These are phyloP conservation scores for Adansonia gregorii DNA, from an alignment of 441 rosid species.

Conservation along the genomic window DNA sequence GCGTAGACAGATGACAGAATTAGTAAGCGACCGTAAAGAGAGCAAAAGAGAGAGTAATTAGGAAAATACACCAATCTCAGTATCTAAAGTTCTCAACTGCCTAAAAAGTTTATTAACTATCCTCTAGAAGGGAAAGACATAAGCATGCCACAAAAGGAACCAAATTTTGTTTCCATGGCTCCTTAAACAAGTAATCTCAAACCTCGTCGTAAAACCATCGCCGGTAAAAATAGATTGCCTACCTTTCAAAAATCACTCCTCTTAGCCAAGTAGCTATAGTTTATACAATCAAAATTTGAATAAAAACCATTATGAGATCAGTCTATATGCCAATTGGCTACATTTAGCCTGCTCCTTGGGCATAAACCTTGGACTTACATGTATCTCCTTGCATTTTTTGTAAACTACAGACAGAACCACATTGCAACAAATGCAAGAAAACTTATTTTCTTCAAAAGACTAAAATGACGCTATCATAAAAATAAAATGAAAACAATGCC, in stretches of 20 bases:
- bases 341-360: neutral
- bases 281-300: neutral
- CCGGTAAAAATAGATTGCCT: slow-evolving; percentile 7
- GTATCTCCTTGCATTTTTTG: neutral
- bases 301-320: neutral
- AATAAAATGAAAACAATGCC: too few relatives aligned
- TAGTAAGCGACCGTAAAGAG: neutral
- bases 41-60: neutral
- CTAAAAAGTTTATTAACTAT: neutral
- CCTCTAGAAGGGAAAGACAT: neutral
- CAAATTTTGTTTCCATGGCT: neutral
- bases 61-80: slow-evolving; percentile 5
- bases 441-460: neutral
- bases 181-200: slow-evolving; percentile 7
- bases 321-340: too few relatives aligned
- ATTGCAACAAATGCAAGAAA: slow-evolving; percentile 4
- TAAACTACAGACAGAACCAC: neutral
- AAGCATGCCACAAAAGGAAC: slow-evolving; percentile 13
- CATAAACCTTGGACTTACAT: neutral
- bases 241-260: slow-evolving; percentile 12
- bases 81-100: neutral
- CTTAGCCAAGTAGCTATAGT: slow-evolving; percentile 18
- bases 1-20: neutral
- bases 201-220: neutral
- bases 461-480: neutral